Evolutionary conservation across 495 filamentous ascomycete species (phyloP).

Genomic region (Echria macrotheca): DNA sequence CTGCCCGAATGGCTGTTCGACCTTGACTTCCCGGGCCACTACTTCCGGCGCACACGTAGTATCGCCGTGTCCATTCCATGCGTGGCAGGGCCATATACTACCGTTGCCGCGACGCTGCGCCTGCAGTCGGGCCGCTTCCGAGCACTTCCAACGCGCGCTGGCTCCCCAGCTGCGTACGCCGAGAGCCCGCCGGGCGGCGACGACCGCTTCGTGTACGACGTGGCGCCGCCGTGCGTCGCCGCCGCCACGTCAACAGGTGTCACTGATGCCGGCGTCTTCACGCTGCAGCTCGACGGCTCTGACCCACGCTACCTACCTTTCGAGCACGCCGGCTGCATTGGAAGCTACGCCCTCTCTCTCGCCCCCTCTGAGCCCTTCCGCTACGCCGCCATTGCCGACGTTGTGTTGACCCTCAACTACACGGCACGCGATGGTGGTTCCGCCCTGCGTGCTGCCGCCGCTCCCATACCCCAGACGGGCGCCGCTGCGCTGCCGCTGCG

Average conservation of each 20-base stretch:
- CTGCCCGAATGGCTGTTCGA: slow-evolving; percentile 33
- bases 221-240: not conserved
- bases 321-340: not conserved
- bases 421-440: too few species aligned
- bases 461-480: too few species aligned
- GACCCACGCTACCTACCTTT: not conserved
- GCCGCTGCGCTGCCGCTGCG: too few species aligned
- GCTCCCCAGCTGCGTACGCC: not conserved
- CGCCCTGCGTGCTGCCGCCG: too few species aligned
- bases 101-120: not conserved
- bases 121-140: not conserved
- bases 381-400: not conserved
- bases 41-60: slow-evolving; percentile 29
- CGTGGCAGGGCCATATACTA: slow-evolving; percentile 21
- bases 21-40: slow-evolving; percentile 41
- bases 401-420: not conserved
- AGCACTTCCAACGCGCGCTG: not conserved
- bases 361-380: not conserved
- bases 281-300: not conserved
- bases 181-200: not conserved
- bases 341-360: not conserved
- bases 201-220: not conserved
- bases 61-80: slow-evolving; percentile 20
- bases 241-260: not conserved
- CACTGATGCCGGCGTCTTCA: not conserved